Base-by-base conservation (phyloP, 371 early-diverging fungal species). In the Blyttiomyces sp. region DNA sequence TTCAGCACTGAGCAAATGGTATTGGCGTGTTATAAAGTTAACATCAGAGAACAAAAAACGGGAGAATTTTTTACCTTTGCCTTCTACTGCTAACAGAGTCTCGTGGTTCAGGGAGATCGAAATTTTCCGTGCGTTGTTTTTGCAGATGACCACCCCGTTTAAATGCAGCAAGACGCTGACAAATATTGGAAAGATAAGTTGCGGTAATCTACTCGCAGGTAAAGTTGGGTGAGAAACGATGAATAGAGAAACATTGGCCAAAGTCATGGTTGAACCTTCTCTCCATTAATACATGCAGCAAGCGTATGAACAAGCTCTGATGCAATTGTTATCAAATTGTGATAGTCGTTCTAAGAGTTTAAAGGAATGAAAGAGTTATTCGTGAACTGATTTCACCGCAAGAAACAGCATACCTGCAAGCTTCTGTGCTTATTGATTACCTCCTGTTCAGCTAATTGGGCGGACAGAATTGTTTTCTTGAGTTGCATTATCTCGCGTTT, bases 291-390 rank as follows among this genome's bases (percentile, higher is more conserved):
- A 23, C 70, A 67, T 0, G 72, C 61, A 13, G 77, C 76, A 2
- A 81, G 59, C 3, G 78, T 72, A 34, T 74, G 76, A 1, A 80
- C 79, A 31, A 81, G 70, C 56, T 81, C 82, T 4, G 71, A 67
- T 2, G 82, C 73, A 21, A 81, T 74, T n/a, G 75, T 60, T 5
- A 81, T 71, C 26, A 79, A 51, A 56, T 71, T 77, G 45, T 81
- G 82, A 56, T 79, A 75, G 46, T 78, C 82, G 13, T 35, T 57
- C 64, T 81, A 62, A 52, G 50, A 0, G 3, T 44, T 44, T 13
- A 45, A 56, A 28, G n/a, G 7, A 36, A 35, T 39, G 30, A 7
- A 23, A 7, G 16, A n/a, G n/a, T 39, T 39, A 39, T 39, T 39
- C 13, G 9, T 27, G 32, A 34, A 13, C 2, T 27, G 9, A 51